Evolutionary conservation across 768 basidiomycete genomes (phyloP).

Genomic region (Kwoniella shandongensis): DNA sequence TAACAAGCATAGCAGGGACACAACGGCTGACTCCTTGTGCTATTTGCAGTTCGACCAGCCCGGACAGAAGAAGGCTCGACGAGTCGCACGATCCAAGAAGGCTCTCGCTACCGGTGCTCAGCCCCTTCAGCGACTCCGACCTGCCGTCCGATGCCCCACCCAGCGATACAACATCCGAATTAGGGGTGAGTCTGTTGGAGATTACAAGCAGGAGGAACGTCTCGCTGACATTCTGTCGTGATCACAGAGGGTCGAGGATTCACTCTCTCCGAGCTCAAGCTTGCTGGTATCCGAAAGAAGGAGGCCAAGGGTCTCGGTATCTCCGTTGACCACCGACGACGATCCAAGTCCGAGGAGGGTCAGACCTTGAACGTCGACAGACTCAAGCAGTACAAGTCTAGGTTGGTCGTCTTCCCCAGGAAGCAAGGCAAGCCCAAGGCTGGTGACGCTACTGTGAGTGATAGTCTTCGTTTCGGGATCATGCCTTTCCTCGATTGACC

Average conservation of each 20-base stretch:
- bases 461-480: neutral
- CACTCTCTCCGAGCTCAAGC: slow-evolving; percentile 90
- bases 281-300: slow-evolving; percentile 90
- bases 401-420: slow-evolving; percentile 94
- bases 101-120: slow-evolving; percentile 87
- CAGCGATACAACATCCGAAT: slow-evolving; percentile 97
- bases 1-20: neutral
- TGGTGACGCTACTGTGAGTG: slow-evolving; percentile 83
- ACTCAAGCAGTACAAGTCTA: slow-evolving; percentile 86
- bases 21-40: neutral
- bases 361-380: slow-evolving; percentile 92
- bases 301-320: slow-evolving; percentile 90
- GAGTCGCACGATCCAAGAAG: slow-evolving; percentile 86
- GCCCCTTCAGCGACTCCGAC: slow-evolving; percentile 85
- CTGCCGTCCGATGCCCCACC: slow-evolving; percentile 93
- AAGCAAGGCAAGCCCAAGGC: slow-evolving; percentile 93
- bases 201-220: neutral
- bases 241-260: slow-evolving; percentile 75
- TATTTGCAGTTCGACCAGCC: slow-evolving; percentile 99
- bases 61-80: slow-evolving; percentile 92
- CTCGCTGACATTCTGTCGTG: neutral
- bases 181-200: slow-evolving; percentile 61
- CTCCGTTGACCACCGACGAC: slow-evolving; percentile 93
- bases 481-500: neutral
- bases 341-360: slow-evolving; percentile 94